Conservation (phyloP, 768 basidiomycete species). For the Sarcomyxa edulis region DNA sequence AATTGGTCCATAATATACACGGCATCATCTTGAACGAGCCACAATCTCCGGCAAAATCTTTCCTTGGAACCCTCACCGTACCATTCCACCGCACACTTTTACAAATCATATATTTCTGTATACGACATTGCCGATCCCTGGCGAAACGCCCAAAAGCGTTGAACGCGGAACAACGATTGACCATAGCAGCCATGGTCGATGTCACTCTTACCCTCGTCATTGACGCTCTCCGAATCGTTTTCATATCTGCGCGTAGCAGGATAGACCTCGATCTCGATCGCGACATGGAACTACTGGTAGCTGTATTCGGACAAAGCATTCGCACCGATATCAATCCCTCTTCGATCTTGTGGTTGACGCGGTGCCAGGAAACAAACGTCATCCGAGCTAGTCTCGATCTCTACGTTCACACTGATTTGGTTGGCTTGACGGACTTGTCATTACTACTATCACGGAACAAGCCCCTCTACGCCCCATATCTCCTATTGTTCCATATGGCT, state of each 20-base stretch:
- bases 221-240: conserved; percentile 59
- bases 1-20: conserved; percentile 55
- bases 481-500: conserved; percentile 84
- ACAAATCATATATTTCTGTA: conserved; percentile 75
- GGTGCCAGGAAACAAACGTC: conserved; percentile 77
- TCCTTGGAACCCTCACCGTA: conserved; percentile 56
- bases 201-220: conserved; percentile 60
- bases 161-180: conserved; percentile 57
- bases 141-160: conserved; percentile 42
- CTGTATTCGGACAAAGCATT: conserved; percentile 81
- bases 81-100: conserved; percentile 80
- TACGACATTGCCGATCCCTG: conserved; percentile 54
- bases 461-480: conserved; percentile 69
- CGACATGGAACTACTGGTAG: conserved; percentile 77
- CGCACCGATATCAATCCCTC: conserved; percentile 63
- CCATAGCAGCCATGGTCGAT: conserved; percentile 56
- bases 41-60: conserved; percentile 68
- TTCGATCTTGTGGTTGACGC: conserved; percentile 70
- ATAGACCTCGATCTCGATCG: conserved; percentile 63
- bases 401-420: conserved; percentile 61
- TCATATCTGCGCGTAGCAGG: conserved; percentile 55
- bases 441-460: conserved; percentile 57
- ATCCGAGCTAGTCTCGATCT: conserved; percentile 73
- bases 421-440: conserved; percentile 62
- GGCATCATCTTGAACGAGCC: conserved; percentile 66